Base-by-base conservation (phyloP, 208 protist species). In the Trypanosoma congolense region DNA sequence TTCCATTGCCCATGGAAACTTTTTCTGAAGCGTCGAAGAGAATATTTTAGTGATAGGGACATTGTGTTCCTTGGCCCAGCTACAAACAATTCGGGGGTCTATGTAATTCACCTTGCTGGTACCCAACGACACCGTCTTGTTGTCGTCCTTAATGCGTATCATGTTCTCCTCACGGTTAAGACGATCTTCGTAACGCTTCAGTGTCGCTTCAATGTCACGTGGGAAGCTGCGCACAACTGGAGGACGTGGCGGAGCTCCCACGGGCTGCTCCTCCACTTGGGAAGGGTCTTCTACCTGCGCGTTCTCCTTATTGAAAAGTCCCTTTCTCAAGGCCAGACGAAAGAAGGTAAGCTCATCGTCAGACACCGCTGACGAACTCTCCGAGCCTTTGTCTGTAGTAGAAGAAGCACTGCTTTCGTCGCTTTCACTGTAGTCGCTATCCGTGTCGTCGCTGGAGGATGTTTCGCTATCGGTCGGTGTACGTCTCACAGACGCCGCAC, bases 91-190 rank as follows among this genome's bases (percentile, higher is more conserved):
- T 22, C 98, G 83, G 4, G 98, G 98, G 63, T 99, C 98, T 31
- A 99, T 96, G 75, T 99, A 99, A 80, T 99, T 99, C 46, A 98
- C 92, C 67, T 99, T 99, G 25, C 96, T 99, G 4, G 98, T 99
- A 40, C 93, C 85, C 0, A 99, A 71, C n/a, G 88, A 92, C 10
- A 95, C 82, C 12, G 81, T 73, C 68, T 95, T 95, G 65, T 90
- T 92, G 65, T 95, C 84, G 57, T 92, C 80, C 71, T 91, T 92
- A 24, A 95, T 95, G 38, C 68, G 65, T 3, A 91, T 80, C n/a
- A 75, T 51, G 43, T 86, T 91, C 62, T 95, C 80, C 46, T 90
- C 83, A 31, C 68, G 50, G 50, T 91, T 91, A n/a, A 92, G 70
- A 16, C 78, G 73, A 55, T 92, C 80, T 56, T 72, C 62, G 67